Evolutionary conservation across 768 basidiomycete species (phyloP), one percentile per base, ranked within the genome.

Genomic region (Termitomyces sp.): DNA sequence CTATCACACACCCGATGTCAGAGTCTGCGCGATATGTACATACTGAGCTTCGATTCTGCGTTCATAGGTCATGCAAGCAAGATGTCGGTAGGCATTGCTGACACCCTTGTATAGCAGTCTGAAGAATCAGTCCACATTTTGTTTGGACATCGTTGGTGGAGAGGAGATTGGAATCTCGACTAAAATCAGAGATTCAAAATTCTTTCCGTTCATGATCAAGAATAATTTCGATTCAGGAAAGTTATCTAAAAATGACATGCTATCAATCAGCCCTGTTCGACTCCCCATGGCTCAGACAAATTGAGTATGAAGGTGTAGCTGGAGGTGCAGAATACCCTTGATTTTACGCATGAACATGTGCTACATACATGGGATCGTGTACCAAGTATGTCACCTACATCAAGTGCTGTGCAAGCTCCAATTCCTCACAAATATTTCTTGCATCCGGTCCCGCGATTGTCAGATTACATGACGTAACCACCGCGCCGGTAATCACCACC

Each of bases 21-120:
- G 44, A 33, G 13, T n/a, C 14, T 50, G 26, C 20, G 36, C 60
- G 20, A 28, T 9, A 48, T 16, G 26, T 28, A 7, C 20, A 6
- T 26, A 26, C 44, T 46, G 8, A 26, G 10, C 61, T 62, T 55
- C 60, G 59, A 50, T 56, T 58, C 43, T 50, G 57, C 54, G 41
- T 44, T 62, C 36, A 52, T 58, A 40, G 20, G 33, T 49, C 48
- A 18, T 13, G n/a, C 35, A 47, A 36, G 35, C 12, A 36, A 23
- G 23, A 23, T 12, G 48, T 48, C 49, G 54, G 36, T 12, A 46
- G n/a, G 18, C 5, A 33, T 36, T 54, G 33, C 55, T 35, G 50
- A 63, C 36, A 32, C 38, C 43, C 28, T 57, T 52, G 38, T 41
- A 23, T 57, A 23, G 20, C 20, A 46, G 41, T 23, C 23, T 23